These are phyloP conservation scores for Claviceps digitariae DNA, from an alignment of 2,329 filamentous ascomycete genomes.

Conservation along the genomic window DNA sequence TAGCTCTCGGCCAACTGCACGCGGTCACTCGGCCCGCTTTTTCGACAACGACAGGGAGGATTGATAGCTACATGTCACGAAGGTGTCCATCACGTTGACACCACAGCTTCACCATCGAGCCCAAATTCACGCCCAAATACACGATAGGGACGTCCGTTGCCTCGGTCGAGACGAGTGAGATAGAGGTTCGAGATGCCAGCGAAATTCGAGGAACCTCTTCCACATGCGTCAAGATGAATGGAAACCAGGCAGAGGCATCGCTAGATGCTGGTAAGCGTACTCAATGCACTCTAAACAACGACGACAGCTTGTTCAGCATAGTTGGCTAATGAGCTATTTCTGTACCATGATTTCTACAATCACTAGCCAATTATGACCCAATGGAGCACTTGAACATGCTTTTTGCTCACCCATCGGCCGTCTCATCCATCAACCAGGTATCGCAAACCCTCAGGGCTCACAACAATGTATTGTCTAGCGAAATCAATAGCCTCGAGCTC, in stretches of 20 bases:
- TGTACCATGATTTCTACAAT: not conserved
- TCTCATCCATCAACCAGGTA: conserved; percentile 62
- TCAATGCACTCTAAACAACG: not conserved
- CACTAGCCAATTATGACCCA: conserved; percentile 67
- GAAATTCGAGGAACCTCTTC: not conserved
- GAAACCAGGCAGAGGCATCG: conserved; percentile 19
- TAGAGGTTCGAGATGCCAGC: not conserved
- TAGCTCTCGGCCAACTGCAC: not conserved
- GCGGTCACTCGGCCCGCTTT: conserved; percentile 1
- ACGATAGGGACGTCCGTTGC: not conserved
- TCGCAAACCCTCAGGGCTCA: conserved; percentile 60
- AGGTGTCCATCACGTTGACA: no score
- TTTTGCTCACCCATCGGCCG: conserved; percentile 78
- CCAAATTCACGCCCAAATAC: no score
- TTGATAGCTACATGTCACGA: no score
- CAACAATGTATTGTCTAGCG: conserved; percentile 67
- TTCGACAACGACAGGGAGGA: not conserved
- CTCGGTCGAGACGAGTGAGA: not conserved
- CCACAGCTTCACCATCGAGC: not conserved
- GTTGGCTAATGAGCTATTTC: not conserved
- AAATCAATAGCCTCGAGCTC: conserved; percentile 61
- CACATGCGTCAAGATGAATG: conserved; percentile 24
- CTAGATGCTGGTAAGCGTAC: conserved; percentile 29
- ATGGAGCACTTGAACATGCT: conserved; percentile 86
- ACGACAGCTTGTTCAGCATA: not conserved